Evolutionary conservation across 2,329 filamentous ascomycete genomes (phyloP), one percentile per base, ranked within the genome.

Genomic region (Hypoxylon sp.): DNA sequence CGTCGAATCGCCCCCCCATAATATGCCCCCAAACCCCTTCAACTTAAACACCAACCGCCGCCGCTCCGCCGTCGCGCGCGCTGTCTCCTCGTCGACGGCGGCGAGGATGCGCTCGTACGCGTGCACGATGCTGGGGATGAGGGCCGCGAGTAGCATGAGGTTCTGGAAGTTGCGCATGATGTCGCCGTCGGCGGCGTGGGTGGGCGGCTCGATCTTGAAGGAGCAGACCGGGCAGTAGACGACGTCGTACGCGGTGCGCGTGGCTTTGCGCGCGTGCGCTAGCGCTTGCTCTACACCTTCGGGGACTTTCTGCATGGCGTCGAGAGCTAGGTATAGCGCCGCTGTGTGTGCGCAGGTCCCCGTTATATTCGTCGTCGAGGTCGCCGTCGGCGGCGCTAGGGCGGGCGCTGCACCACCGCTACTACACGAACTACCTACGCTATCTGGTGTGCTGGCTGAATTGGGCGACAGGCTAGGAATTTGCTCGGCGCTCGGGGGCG

Each of bases 71-170:
- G 79, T 79, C 10, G 87, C 87, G 0, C 72, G 75, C 1, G 79
- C 78, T 0, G 83, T 79, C 71, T 88, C 85, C n/a, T 74, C 74
- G 67, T 90, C 87, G 6, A 90, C 80, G 78, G 87, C 82, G 52
- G 79, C 77, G 11, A 90, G 79, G 50, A 90, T 85, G 28, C 77
- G 79, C 60, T 81, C 82, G 79, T 90, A 90, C 6, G 86, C 85
- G 74, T 88, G 85, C 58, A 84, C 86, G 48, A 87, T 82, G 7
- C 86, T 85, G 1, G 87, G 87, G 2, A 90, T 79, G 30, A 90
- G 81, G 1, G 87, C 84, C 5, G 83, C 86, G 3, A 90, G 79
- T 57, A 88, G 80, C 86, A 89, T 89, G 53, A 85, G 80, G 73
- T 83, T 89, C 74, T 90, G 88, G 67, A 87, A 86, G 30, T 81